phyloP scores from a whole-genome alignment of 192 early-diverging fungal genomes.

The Coemansia sp. region DNA sequence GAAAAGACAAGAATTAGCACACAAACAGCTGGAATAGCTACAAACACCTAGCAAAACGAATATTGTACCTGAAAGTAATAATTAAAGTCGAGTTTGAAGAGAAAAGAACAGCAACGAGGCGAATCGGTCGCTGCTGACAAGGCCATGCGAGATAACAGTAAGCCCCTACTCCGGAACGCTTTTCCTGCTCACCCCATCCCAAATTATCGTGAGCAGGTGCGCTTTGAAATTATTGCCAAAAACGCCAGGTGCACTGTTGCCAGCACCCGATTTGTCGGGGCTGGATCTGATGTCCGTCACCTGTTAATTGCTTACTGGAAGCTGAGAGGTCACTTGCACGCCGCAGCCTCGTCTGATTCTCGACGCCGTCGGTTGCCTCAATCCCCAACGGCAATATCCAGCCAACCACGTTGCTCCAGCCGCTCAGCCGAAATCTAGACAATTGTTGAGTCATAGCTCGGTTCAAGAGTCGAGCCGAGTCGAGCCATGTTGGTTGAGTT shows the following conservation, averaged over 20 bases:
- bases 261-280: background rate
- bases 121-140: background rate
- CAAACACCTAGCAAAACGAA: background rate
- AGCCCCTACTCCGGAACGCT: conserved; percentile 8
- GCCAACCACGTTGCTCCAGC: background rate
- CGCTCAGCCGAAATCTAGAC: too few species aligned
- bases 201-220: background rate
- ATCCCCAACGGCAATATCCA: conserved; percentile 1
- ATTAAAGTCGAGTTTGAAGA: background rate
- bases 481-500: background rate
- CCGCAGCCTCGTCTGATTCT: background rate
- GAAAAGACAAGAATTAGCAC: background rate
- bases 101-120: background rate
- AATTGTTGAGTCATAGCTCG: too few species aligned
- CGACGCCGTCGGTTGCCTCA: too few species aligned
- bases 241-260: too few species aligned
- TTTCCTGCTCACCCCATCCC: background rate
- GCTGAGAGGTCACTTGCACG: background rate
- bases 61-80: conserved; percentile 8
- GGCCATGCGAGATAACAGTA: too few species aligned
- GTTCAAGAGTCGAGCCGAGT: background rate
- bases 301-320: background rate
- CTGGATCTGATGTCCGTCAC: background rate
- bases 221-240: background rate
- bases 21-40: too few species aligned